Evolutionary conservation across 805 yeast genomes (phyloP).

Genomic region (Candida xiaguanensis): DNA sequence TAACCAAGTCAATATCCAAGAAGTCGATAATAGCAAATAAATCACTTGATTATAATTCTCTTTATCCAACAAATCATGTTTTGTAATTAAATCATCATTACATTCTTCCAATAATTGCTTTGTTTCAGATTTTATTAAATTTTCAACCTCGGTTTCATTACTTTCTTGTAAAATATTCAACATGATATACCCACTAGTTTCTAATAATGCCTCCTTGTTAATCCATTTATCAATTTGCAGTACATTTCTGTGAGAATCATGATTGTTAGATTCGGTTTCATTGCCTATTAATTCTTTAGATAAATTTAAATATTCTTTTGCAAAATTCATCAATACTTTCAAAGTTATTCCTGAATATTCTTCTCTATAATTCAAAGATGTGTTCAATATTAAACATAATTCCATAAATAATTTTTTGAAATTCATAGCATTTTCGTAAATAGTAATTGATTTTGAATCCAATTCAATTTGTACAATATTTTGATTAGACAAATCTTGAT

Average conservation of each 20-base stretch:
- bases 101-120: slow-evolving; percentile 19
- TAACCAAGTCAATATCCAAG: slow-evolving; percentile 60
- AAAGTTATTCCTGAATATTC: slow-evolving; percentile 49
- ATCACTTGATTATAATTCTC: slow-evolving; percentile 50
- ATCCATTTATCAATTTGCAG: slow-evolving; percentile 33
- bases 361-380: slow-evolving; percentile 54
- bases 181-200: slow-evolving; percentile 13
- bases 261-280: too few relatives aligned
- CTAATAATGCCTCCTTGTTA: slow-evolving; percentile 25
- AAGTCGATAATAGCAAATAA: slow-evolving; percentile 49
- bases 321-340: slow-evolving; percentile 32
- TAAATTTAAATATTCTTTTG: slow-evolving; percentile 29
- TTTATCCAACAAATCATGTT: slow-evolving; percentile 53
- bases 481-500: slow-evolving; percentile 13
- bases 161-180: slow-evolving; percentile 8
- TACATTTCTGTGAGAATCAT: slow-evolving; percentile 19
- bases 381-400: slow-evolving; percentile 52
- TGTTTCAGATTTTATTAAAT: slow-evolving; percentile 15
- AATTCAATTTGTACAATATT: slow-evolving; percentile 2
- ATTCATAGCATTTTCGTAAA: slow-evolving; percentile 42
- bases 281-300: slow-evolving; percentile 36
- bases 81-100: slow-evolving; percentile 20
- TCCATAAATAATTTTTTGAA: slow-evolving; percentile 46
- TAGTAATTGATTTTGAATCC: slow-evolving; percentile 10
- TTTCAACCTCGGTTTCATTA: slow-evolving; percentile 13